These are phyloP conservation scores for Pachysandra terminalis DNA, from an alignment of 164 flowering plant species.

Conservation along the genomic window DNA sequence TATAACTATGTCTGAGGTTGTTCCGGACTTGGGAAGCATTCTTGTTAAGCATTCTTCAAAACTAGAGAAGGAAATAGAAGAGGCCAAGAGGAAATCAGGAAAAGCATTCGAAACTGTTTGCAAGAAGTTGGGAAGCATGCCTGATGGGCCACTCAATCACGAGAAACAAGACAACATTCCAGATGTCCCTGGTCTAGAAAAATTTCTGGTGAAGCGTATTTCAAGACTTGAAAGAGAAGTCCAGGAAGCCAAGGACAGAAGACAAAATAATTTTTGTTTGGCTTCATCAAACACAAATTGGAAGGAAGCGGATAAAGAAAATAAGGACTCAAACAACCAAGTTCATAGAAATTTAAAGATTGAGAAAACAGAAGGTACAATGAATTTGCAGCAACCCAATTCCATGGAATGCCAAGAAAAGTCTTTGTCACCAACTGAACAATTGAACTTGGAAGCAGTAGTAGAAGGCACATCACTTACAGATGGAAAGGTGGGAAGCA, in stretches of 20 bases:
- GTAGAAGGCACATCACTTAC: constrained; percentile 15
- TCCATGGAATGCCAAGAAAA: too few relatives aligned
- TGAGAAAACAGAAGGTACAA: constrained; percentile 1
- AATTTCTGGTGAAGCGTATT: constrained; percentile 50
- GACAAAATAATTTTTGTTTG: constrained; percentile 11
- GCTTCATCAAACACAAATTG: constrained; percentile 1
- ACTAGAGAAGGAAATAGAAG: constrained; percentile 58
- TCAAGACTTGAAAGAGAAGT: constrained; percentile 61
- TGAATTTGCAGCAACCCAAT: background rate
- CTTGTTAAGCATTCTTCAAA: constrained; percentile 61
- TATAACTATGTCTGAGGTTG: constrained; percentile 12
- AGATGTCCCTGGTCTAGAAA: constrained; percentile 51
- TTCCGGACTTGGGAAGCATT: constrained; percentile 54
- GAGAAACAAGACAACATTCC: constrained; percentile 17
- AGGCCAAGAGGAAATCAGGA: constrained; percentile 32
- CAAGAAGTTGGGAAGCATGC: constrained; percentile 10
- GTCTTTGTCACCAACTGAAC: constrained; percentile 23
- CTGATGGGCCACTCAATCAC: constrained; percentile 7
- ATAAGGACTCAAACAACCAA: constrained; percentile 35
- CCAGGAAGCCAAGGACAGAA: constrained; percentile 47
- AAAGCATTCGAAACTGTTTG: constrained; percentile 13
- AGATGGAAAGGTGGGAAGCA: constrained; percentile 6
- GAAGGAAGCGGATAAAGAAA: constrained; percentile 47
- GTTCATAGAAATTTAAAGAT: background rate
- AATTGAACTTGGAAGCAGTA: constrained; percentile 21